Evolutionary conservation across 2,329 filamentous ascomycete species (phyloP).

Genomic region (Ophiocordyceps sinensis): DNA sequence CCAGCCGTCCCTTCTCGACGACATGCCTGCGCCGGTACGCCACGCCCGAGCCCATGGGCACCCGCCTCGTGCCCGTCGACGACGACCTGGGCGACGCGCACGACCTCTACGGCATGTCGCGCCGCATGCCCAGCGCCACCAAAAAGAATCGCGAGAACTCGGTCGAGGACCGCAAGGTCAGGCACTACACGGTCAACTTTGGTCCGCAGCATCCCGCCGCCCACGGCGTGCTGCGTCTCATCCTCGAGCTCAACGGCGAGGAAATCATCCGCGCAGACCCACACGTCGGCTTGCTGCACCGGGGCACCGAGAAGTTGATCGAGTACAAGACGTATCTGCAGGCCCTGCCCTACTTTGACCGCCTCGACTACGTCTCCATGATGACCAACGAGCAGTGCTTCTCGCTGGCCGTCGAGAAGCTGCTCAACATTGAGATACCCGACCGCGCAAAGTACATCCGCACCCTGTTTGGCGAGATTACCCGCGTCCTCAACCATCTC

Average conservation of each 20-base stretch:
- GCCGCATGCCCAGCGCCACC: slow-evolving; percentile 23
- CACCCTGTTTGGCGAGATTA: slow-evolving; percentile 91
- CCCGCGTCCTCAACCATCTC: slow-evolving; percentile 85
- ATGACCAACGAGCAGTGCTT: slow-evolving; percentile 99
- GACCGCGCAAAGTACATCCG: slow-evolving; percentile 94
- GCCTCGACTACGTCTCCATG: slow-evolving; percentile 98
- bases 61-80: slow-evolving; percentile 51
- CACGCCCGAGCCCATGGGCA: slow-evolving; percentile 34
- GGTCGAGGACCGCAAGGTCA: slow-evolving; percentile 62
- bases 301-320: slow-evolving; percentile 98
- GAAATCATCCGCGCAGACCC: slow-evolving; percentile 94
- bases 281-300: slow-evolving; percentile 89
- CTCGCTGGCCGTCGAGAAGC: slow-evolving; percentile 89
- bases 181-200: slow-evolving; percentile 99
- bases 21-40: slow-evolving; percentile 49
- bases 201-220: slow-evolving; percentile 96
- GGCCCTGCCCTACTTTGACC: slow-evolving; percentile 96
- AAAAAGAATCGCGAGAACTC: slow-evolving; percentile 34
- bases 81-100: slow-evolving; percentile 43
- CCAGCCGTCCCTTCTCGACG: slow-evolving; percentile 49
- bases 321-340: slow-evolving; percentile 99
- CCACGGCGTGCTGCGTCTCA: slow-evolving; percentile 93
- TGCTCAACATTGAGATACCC: slow-evolving; percentile 92
- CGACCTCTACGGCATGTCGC: slow-evolving; percentile 33
- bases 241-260: slow-evolving; percentile 94